A percentile compares a stretch with the other conserved stretches of the same genome.
Evolutionary conservation across 2,329 filamentous ascomycete genomes (phyloP).

Genomic region (Alternaria conjuncta): DNA sequence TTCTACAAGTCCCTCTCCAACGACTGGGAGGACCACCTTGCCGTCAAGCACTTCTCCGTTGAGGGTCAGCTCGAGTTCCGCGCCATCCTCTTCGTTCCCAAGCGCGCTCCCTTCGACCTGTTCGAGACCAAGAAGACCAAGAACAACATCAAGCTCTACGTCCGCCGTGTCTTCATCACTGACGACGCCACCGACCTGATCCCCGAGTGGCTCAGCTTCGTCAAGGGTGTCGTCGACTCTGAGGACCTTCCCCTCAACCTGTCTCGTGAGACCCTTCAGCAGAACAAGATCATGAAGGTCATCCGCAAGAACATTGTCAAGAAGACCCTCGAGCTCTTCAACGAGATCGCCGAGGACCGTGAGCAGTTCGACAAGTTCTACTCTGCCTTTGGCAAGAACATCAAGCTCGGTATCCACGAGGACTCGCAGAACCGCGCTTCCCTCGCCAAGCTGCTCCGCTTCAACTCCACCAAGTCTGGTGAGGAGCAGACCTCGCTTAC

Average conservation of each 20-base stretch:
- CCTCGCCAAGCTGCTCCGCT: conserved; percentile 98
- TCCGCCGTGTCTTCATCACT: conserved; percentile 99
- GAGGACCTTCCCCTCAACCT: conserved; percentile 99
- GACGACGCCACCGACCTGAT: conserved; percentile 99
- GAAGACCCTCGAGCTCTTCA: conserved; percentile 99
- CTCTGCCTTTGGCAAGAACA: conserved; percentile 98
- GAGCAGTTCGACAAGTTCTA: conserved; percentile 99
- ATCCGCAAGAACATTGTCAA: conserved; percentile 99
- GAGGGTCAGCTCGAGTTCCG: conserved; percentile 99
- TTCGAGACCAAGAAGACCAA: conserved; percentile 99
- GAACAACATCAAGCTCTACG: conserved; percentile 99
- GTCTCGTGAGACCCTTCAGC: conserved; percentile 99
- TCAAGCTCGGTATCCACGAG: conserved; percentile 99
- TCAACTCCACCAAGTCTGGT: conserved; percentile 98
- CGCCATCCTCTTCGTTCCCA: conserved; percentile 98
- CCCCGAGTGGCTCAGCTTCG: conserved; percentile 97
- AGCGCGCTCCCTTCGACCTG: conserved; percentile 98
- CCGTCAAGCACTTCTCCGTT: conserved; percentile 99
- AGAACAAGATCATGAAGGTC: conserved; percentile 99
- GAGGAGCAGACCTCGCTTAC: conserved; percentile 92
- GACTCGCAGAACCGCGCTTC: conserved; percentile 93
- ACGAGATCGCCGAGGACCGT: conserved; percentile 98
- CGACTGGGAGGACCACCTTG: conserved; percentile 99
- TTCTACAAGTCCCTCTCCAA: conserved; percentile 99
- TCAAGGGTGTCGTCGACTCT: conserved; percentile 99